Percentiles rank a stretch among this genome's conserved stretches.
Evolutionary conservation across 306 rosid genomes (phyloP).

Genomic region (Clitoria ternatea): DNA sequence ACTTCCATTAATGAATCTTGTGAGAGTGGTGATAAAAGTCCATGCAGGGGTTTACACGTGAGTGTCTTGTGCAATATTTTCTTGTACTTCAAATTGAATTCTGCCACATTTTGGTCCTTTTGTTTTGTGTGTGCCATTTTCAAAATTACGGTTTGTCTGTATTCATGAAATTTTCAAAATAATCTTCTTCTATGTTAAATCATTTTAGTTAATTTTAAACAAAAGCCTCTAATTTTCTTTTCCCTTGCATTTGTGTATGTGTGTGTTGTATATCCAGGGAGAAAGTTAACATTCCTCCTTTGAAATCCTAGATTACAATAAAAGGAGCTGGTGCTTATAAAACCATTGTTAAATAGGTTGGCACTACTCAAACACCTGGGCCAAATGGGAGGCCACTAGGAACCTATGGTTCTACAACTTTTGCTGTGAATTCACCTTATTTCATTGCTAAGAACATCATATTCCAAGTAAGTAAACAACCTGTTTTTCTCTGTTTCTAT

Average conservation of each 20-base stretch:
- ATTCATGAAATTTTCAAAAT: not conserved
- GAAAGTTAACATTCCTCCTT: conserved; percentile 74
- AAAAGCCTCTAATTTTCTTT: not conserved
- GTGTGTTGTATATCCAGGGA: conserved; percentile 51
- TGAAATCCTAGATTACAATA: conserved; percentile 80
- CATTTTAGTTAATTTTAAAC: not conserved
- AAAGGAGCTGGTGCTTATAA: conserved; percentile 89
- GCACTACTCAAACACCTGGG: conserved; percentile 85
- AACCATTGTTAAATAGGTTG: conserved; percentile 96
- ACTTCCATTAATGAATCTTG: conserved; percentile 72
- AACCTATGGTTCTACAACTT: conserved; percentile 82
- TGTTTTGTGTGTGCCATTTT: not conserved
- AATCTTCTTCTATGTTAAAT: not conserved
- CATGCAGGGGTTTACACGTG: conserved; percentile 94
- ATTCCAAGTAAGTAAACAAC: conserved; percentile 50
- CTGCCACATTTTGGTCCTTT: not conserved
- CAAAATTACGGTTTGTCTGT: conserved; percentile 13
- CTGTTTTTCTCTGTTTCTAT: not conserved
- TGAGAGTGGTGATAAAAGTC: conserved; percentile 88
- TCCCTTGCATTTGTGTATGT: not conserved
- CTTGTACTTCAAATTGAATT: not conserved
- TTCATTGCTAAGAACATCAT: conserved; percentile 95
- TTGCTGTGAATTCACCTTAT: conserved; percentile 85
- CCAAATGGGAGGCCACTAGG: conserved; percentile 74
- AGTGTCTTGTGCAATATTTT: conserved; percentile 28